Conservation (phyloP, 768 basidiomycete species). For the Leccinum subgranulosum region DNA sequence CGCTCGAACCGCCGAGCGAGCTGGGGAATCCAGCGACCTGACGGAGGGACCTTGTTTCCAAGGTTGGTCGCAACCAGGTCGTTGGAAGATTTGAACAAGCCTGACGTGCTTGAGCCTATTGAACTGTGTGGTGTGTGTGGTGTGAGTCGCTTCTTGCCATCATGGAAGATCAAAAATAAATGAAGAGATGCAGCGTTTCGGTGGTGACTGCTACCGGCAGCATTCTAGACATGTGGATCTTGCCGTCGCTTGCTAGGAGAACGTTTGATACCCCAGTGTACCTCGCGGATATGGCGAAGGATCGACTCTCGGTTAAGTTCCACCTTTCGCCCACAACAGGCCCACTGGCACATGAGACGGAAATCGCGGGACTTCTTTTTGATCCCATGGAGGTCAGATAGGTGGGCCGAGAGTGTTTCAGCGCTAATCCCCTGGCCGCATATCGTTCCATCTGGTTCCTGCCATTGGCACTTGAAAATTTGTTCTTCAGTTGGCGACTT, state of each 20-base stretch:
- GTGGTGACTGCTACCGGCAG: neutral
- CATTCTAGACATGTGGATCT: neutral
- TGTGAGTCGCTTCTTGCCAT: too few relatives aligned
- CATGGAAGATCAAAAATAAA: neutral
- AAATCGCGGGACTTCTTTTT: neutral
- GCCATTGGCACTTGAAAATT: constrained; percentile 8
- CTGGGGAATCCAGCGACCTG: constrained; percentile 33
- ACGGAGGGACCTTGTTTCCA: constrained; percentile 6
- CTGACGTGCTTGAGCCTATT: constrained; percentile 43
- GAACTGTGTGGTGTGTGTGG: too few relatives aligned
- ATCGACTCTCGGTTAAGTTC: constrained; percentile 20
- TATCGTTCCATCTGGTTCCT: neutral
- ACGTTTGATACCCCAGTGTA: constrained; percentile 14
- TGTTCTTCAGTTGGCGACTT: too few relatives aligned
- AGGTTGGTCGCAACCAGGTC: constrained; percentile 30
- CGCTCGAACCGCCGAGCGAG: constrained; percentile 28
- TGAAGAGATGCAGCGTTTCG: neutral
- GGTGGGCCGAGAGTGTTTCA: constrained; percentile 6
- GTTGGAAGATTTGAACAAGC: constrained; percentile 47
- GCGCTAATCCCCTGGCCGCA: neutral
- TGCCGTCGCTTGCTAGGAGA: neutral
- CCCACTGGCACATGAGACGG: constrained; percentile 8
- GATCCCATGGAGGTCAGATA: constrained; percentile 14
- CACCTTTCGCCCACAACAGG: neutral
- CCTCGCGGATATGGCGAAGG: constrained; percentile 15